Conservation (phyloP, 352 stramenopile species). For the Pythium biforme region DNA sequence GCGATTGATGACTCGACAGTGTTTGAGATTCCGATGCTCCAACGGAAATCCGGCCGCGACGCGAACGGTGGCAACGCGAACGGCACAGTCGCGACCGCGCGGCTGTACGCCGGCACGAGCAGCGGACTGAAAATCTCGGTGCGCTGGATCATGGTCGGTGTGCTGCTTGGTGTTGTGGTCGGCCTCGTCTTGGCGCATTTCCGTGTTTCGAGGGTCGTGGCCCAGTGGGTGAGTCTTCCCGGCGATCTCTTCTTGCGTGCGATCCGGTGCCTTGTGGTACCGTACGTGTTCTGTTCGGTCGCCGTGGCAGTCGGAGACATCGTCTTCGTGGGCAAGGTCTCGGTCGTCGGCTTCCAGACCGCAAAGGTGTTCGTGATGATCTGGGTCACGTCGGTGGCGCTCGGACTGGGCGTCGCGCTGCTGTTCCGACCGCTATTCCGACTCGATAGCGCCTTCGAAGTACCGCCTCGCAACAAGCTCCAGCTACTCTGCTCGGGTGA, state of each 20-base stretch:
- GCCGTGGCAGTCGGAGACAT: slow-evolving; percentile 74
- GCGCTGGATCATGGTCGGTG: slow-evolving; percentile 45
- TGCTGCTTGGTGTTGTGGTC: slow-evolving; percentile 43
- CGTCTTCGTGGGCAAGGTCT: slow-evolving; percentile 68
- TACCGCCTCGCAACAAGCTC: not conserved
- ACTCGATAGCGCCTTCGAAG: not conserved
- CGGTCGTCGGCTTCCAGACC: slow-evolving; percentile 59
- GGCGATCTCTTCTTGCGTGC: slow-evolving; percentile 72
- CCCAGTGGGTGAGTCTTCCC: slow-evolving; percentile 57
- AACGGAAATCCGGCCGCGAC: not conserved
- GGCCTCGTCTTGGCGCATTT: slow-evolving; percentile 46
- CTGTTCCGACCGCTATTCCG: slow-evolving; percentile 55
- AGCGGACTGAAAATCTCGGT: slow-evolving; percentile 48
- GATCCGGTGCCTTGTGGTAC: slow-evolving; percentile 65
- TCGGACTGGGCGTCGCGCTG: slow-evolving; percentile 55
- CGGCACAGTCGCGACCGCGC: not conserved
- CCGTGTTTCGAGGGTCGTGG: slow-evolving; percentile 37
- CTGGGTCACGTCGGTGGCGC: slow-evolving; percentile 42
- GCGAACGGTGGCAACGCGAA: not conserved
- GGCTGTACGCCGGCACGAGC: slow-evolving; percentile 21
- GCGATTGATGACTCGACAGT: slow-evolving; percentile 1
- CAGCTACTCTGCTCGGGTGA: not conserved
- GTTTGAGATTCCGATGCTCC: not conserved
- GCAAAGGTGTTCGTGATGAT: slow-evolving; percentile 52
- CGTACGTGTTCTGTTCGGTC: slow-evolving; percentile 78